Base-by-base conservation (phyloP, 352 stramenopile genomes). In the Phytopythium sindhum region DNA sequence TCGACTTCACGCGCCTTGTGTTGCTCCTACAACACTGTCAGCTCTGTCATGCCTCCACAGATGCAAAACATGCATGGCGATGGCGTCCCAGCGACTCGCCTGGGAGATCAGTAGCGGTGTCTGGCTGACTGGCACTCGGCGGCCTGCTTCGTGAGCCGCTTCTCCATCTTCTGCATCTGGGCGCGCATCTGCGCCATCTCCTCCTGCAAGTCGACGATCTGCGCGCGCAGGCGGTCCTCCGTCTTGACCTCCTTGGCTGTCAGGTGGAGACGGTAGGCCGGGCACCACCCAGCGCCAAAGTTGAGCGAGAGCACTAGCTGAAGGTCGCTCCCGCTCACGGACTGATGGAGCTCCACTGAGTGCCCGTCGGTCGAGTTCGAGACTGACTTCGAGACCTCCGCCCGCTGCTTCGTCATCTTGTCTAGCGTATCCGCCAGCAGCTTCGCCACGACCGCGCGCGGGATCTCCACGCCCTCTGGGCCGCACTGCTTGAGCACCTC, bases 171-270 rank as follows among this genome's bases (percentile, higher is more conserved):
- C 48, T 39, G 8, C 50, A 56, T 56, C 50, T 41, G 10, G 14
- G 28, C 24, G 26, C 15, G 51, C 26, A 57, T 42, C 28, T 41
- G 11, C 4, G 15, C 51, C 51, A 57, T 26, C 51, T 57, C 51
- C 0, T 57, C 29, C 31, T 57, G 26, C 51, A 57, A 3, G 17
- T 56, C 50, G 21, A 39, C 50, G 50, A 56, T 56, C 50, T 56
- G 50, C 24, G 50, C 50, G 50, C 50, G 50, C 50, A 56, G 50
- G 17, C 28, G 24, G 50, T 56, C 50, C 28, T 42, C 51, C 28
- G 26, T 44, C 51, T 57, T 42, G 26, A 57, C n/a, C 12, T 41
- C 28, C 28, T 44, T 26, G 12, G 5, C 6, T 0, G 10, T 26
- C 6, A 57, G 26, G 4, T 2, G 2, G 6, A 56, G 50, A 3